Evolutionary conservation across 257 asterid genomes (phyloP).

Genomic region (Salvia rosmarinus): DNA sequence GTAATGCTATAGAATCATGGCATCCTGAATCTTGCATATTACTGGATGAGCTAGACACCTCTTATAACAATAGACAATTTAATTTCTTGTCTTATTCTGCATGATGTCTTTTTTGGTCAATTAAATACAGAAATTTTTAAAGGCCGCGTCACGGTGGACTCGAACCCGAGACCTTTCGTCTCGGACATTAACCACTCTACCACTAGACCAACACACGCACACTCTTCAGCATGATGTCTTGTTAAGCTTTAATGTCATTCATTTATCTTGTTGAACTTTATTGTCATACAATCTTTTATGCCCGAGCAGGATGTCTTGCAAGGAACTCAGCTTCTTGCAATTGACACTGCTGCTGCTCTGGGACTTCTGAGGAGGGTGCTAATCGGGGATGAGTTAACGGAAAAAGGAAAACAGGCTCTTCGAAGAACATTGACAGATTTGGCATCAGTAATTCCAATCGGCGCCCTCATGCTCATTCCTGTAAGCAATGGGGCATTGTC

Average conservation of each 20-base stretch:
- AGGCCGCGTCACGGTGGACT: too few species aligned
- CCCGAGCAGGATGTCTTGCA: constrained; percentile 85
- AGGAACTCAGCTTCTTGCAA: constrained; percentile 99
- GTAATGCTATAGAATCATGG: constrained; percentile 5
- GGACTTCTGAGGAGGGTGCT: constrained; percentile 73
- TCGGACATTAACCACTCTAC: too few species aligned
- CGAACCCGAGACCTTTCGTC: too few species aligned
- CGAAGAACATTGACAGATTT: constrained; percentile 88
- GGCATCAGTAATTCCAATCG: constrained; percentile 95
- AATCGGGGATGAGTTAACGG: constrained; percentile 83
- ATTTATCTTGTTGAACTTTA: constrained; percentile 6
- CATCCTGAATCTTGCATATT: background rate
- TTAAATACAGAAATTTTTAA: too few species aligned
- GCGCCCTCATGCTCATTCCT: constrained; percentile 97
- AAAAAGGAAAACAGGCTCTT: constrained; percentile 92
- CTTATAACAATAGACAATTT: background rate
- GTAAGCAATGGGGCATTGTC: constrained; percentile 50
- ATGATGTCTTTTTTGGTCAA: constrained; percentile 1
- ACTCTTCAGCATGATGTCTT: too few species aligned
- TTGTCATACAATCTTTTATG: background rate
- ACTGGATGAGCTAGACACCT: constrained; percentile 6
- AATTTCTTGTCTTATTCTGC: constrained; percentile 6
- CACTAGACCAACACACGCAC: too few species aligned
- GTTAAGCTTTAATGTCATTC: too few species aligned
- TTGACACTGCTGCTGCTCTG: constrained; percentile 86